Base-by-base conservation (phyloP, 352 stramenopile genomes). In the Pythium chondricola region DNA sequence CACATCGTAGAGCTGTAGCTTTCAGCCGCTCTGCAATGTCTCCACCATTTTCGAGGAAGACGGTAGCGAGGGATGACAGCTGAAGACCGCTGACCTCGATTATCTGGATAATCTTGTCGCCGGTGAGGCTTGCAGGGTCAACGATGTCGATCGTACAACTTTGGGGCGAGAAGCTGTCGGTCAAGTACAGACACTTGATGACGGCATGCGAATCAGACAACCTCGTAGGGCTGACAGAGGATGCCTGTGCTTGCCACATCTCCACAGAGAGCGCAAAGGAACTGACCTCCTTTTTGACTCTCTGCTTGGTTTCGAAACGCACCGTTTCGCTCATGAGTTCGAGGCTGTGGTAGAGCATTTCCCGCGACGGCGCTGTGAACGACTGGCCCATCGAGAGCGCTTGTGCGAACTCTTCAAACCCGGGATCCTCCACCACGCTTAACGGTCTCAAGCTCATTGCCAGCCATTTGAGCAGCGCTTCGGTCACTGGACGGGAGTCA, bases 391-490 rank as follows among this genome's bases (percentile, higher is more conserved):
- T 48, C 16, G 43, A 39, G 30, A 74, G 51, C 29, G 56, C 63
- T 18, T 55, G 50, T 8, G 61, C 50, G 27, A 75, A 71, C 2
- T 49, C 57, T 11, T 37, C 48, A 26, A 80, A 65, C 8, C 63
- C 65, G 0, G 48, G 43, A 14, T 80, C 69, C 6, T 71, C 40
- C 0, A 65, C 63, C 24, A 69, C 44, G 10, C 59, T 56, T 10
- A 74, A 54, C 16, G 69, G 48, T 5, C 69, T 62, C 41, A 74
- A 46, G 22, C 48, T 61, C n/a, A 48, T 24, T n/a, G 60, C 58
- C 33, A 79, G 40, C 69, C 69, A 79, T 27, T 61, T 61, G 29
- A 76, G 20, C 6, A 79, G 50, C 39, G 68, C 41, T 37, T 79
- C 69, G 3, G 30, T 47, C 4, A 58, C 65, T 10, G 69, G 48